Base-by-base conservation (phyloP, 2,329 filamentous ascomycete species). In the Rhynchosporium agropyri region DNA sequence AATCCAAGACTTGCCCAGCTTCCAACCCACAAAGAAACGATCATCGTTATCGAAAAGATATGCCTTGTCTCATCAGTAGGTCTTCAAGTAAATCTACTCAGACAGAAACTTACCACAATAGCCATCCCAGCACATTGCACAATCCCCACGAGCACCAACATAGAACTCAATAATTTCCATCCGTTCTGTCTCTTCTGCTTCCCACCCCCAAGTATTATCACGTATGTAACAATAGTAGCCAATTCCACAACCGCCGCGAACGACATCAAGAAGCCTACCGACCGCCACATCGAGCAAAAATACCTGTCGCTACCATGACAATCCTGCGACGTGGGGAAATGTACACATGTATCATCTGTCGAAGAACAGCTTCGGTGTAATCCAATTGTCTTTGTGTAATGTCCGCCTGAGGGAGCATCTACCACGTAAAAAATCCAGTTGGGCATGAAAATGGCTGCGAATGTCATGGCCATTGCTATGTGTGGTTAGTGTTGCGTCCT, bases 211-310 rank as follows among this genome's bases (percentile, higher is more conserved):
- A 97, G 79, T 53, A 96, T 86, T 56, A 96, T 85, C 36, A 88
- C 73, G 76, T 94, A 97, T 20, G 88, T 85, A 33, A 96, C 87
- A n/a, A 96, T 77, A 6, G 87, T 87, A 61, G 89, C 91, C 46
- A 95, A 83, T 76, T 96, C 89, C 45, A 95, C 75, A n/a, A 97
- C 87, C 43, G 92, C 85, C 7, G 90, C 84, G 70, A 97, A 90
- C 58, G 88, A 90, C 79, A 96, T 92, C 67, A 97, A 78, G 77
- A 97, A 98, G 29, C 91, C 92, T 42, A 92, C 87, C 31, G 87
- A 91, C 63, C 90, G 85, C 94, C 94, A 99, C 83, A 96, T 89
- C 71, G 87, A 89, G 80, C 95, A 98, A 78, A 98, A 97, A 72
- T 87, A 86, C 58, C 86, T 83, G 58, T 85, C 83, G 3, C 57